Conservation (phyloP, 75 land plant genomes). For the Isoetes taiwanensis region DNA sequence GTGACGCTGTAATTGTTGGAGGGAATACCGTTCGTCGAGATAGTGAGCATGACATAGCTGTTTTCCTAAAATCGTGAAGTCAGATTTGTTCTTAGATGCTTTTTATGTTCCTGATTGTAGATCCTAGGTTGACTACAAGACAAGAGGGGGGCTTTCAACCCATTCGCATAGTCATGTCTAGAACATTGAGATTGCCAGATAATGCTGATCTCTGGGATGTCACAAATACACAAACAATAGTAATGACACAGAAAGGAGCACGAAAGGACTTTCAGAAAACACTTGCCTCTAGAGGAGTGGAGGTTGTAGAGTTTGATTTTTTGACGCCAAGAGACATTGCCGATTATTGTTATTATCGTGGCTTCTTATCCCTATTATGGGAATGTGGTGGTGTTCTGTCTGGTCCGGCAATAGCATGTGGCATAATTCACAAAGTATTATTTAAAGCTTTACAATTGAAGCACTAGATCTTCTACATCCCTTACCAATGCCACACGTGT, state of each 20-base stretch:
- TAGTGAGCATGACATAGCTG: slow-evolving; percentile 35
- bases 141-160: slow-evolving; percentile 91
- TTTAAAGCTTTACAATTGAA: no score
- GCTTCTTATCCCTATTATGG: slow-evolving; percentile 83
- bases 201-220: slow-evolving; percentile 79
- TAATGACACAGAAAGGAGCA: slow-evolving; percentile 89
- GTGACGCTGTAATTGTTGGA: slow-evolving; percentile 94
- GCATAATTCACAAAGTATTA: slow-evolving; percentile 87
- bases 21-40: slow-evolving; percentile 97
- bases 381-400: slow-evolving; percentile 91
- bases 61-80: no score
- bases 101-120: slow-evolving; percentile 17
- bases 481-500: no score
- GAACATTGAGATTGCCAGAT: slow-evolving; percentile 67
- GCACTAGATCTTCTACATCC: no score
- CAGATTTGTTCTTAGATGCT: no score
- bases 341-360: slow-evolving; percentile 90
- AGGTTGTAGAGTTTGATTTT: slow-evolving; percentile 94
- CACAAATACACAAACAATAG: slow-evolving; percentile 59
- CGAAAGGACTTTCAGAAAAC: slow-evolving; percentile 58
- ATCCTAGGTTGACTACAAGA: slow-evolving; percentile 89
- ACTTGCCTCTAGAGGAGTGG: slow-evolving; percentile 76
- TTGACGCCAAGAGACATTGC: slow-evolving; percentile 76
- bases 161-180: slow-evolving; percentile 76
- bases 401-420: slow-evolving; percentile 76